These are phyloP conservation scores for Pittosporum tobira DNA, from an alignment of 129 eudicot genomes.

Conservation along the genomic window DNA sequence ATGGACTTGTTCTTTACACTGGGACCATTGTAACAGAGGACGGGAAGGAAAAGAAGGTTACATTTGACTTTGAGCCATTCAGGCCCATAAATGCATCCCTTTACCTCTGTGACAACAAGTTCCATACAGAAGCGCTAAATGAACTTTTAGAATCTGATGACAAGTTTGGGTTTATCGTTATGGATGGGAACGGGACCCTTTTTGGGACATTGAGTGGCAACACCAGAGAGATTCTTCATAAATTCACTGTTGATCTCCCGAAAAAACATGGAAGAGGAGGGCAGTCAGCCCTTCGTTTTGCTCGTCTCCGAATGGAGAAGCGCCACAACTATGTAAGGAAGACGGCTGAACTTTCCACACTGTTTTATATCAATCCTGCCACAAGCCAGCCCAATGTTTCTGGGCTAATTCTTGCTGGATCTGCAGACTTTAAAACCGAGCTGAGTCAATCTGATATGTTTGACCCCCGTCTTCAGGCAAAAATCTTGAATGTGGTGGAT, in stretches of 20 bases:
- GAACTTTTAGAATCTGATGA: slow-evolving; percentile 31
- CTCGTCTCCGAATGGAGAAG: slow-evolving; percentile 35
- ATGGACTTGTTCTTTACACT: slow-evolving; percentile 34
- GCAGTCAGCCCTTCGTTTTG: slow-evolving; percentile 30
- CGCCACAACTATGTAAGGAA: slow-evolving; percentile 32
- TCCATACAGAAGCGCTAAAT: slow-evolving; percentile 32
- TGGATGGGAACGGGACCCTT: slow-evolving; percentile 33
- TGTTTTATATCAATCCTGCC: slow-evolving; percentile 26
- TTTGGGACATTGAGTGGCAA: slow-evolving; percentile 35
- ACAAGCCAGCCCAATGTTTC: slow-evolving; percentile 36
- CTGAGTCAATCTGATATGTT: slow-evolving; percentile 39
- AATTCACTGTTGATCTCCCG: slow-evolving; percentile 31
- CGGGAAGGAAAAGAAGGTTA: slow-evolving; percentile 32
- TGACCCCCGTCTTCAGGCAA: slow-evolving; percentile 31
- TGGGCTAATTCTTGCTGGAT: slow-evolving; percentile 32
- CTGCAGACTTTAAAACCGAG: slow-evolving; percentile 33
- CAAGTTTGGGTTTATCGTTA: slow-evolving; percentile 30
- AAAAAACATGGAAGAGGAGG: slow-evolving; percentile 37
- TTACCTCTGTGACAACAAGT: slow-evolving; percentile 32
- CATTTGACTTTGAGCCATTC: slow-evolving; percentile 32
- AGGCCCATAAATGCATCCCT: slow-evolving; percentile 29
- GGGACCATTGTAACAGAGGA: slow-evolving; percentile 34
- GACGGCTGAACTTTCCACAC: slow-evolving; percentile 34
- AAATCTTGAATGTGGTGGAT: slow-evolving; percentile 30
- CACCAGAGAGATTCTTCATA: slow-evolving; percentile 32